Evolutionary conservation across 208 protist genomes (phyloP).

Genomic region (Acanthamoeba lenticulata): DNA sequence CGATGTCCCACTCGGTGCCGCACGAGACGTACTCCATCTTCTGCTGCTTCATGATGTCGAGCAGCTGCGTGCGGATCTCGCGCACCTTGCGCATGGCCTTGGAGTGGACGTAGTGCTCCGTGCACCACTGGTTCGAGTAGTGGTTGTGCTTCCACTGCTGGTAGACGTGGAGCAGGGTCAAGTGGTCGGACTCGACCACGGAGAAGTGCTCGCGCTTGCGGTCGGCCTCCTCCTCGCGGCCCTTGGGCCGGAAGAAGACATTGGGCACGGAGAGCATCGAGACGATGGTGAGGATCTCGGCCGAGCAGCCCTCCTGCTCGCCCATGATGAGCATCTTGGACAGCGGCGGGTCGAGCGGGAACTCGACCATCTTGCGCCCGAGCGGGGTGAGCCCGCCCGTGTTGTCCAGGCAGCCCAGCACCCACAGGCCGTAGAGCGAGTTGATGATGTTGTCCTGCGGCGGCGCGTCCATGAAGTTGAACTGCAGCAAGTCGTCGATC

Average conservation of each 20-base stretch:
- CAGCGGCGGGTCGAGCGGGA: slow-evolving; percentile 97
- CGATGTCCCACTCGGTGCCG: slow-evolving; percentile 90
- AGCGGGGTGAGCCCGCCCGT: slow-evolving; percentile 94
- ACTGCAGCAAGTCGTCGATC: slow-evolving; percentile 94
- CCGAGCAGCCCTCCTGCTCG: slow-evolving; percentile 87
- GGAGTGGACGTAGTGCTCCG: slow-evolving; percentile 96
- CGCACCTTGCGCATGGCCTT: slow-evolving; percentile 90
- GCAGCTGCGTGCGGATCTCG: slow-evolving; percentile 97
- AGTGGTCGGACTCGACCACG: slow-evolving; percentile 98
- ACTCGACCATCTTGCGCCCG: slow-evolving; percentile 97
- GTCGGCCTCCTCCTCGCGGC: slow-evolving; percentile 88
- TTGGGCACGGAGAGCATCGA: slow-evolving; percentile 96
- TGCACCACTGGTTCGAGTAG: slow-evolving; percentile 94
- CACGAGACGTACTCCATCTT: slow-evolving; percentile 84
- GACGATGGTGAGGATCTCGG: slow-evolving; percentile 93
- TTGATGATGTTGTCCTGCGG: slow-evolving; percentile 89
- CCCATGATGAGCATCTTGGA: slow-evolving; percentile 95
- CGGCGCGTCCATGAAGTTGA: slow-evolving; percentile 99
- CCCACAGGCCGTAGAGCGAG: slow-evolving; percentile 95
- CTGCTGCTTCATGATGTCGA: slow-evolving; percentile 93
- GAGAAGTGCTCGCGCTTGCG: slow-evolving; percentile 94
- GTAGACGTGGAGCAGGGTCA: slow-evolving; percentile 99
- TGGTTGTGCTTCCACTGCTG: slow-evolving; percentile 94
- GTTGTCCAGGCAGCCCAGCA: slow-evolving; percentile 97
- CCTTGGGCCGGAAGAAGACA: slow-evolving; percentile 93